Base-by-base conservation (phyloP, 202 grass and related monocot species). In the Setaria viridis region DNA sequence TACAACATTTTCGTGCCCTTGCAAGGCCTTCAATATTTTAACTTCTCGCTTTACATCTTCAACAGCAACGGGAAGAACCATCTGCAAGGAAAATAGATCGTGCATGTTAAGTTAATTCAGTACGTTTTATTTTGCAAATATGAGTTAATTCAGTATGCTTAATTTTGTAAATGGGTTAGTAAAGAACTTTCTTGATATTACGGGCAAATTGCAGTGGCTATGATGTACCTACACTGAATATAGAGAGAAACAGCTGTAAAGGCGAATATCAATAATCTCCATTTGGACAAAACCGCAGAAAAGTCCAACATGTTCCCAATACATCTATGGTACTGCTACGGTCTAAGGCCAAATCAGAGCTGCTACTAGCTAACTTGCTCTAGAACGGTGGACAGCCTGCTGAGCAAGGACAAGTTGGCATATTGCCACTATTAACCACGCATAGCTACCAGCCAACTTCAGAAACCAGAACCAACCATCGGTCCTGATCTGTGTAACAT, bases 31-130 rank as follows among this genome's bases (percentile, higher is more conserved):
- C 67, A 97, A 64, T 89, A 97, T 97, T 89, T 92, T 94, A 15
- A 94, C 94, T 91, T 94, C 94, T 79, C 92, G 73, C 72, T 91
- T 97, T 81, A 97, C 94, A 80, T 94, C 94, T 87, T 97, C 91
- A 68, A 97, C 94, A 63, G 94, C 89, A 69, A 94, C 85, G 67
- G 92, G 89, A 91, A 94, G 89, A n/a, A 94, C 59, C 92, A 97
- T 97, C 95, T 97, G 84, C 87, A 81, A 84, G 58, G 54, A 77
- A 90, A 85, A 80, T 20, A 84, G 1, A 14, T 34, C 9, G 6
- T 45, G 49, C 50, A 19, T 76, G 16, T 10, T 49, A 14, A 85
- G 85, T 76, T 76, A 85, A 19, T 82, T 47, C 11, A 37, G 9
- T 45, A 45, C 20, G 20, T 14, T 71, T 11, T 45, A 30, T 72